These are phyloP conservation scores for Cantharellus cinnabarinus DNA, from an alignment of 768 basidiomycete species.

Conservation along the genomic window DNA sequence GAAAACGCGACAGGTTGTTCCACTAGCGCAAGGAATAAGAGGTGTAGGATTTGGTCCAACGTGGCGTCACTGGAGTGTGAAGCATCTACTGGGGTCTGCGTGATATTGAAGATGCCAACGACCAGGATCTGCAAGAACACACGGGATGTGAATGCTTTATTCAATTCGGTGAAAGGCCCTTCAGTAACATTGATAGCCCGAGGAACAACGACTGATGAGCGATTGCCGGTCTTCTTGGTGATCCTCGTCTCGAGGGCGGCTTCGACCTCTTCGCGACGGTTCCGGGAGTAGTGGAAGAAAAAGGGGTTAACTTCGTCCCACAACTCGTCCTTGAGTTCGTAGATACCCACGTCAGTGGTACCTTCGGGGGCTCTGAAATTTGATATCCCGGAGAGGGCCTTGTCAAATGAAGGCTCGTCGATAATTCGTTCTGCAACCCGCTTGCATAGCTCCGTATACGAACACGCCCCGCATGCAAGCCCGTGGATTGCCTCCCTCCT, in stretches of 20 bases:
- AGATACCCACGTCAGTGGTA: conserved; percentile 60
- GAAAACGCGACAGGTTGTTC: conserved; percentile 47
- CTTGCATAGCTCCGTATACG: conserved; percentile 81
- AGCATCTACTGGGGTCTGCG: background rate
- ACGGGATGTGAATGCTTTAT: conserved; percentile 44
- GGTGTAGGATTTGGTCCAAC: conserved; percentile 70
- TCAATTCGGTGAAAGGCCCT: conserved; percentile 51
- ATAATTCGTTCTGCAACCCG: conserved; percentile 76
- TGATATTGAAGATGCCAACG: conserved; percentile 47
- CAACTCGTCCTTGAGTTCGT: conserved; percentile 65
- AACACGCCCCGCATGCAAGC: conserved; percentile 67
- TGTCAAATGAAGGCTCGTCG: conserved; percentile 67
- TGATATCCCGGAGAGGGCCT: conserved; percentile 57
- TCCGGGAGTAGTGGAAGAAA: conserved; percentile 88
- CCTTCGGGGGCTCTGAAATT: conserved; percentile 65
- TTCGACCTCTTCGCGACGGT: conserved; percentile 84
- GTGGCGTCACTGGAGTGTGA: conserved; percentile 57
- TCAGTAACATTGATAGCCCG: conserved; percentile 38
- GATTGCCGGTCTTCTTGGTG: conserved; percentile 39
- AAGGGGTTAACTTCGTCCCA: conserved; percentile 87
- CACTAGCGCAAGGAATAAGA: conserved; percentile 69
- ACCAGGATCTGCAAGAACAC: conserved; percentile 66
- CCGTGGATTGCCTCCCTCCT: conserved; percentile 79
- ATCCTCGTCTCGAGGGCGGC: conserved; percentile 43
- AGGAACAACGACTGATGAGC: conserved; percentile 59